These are phyloP conservation scores for Paecilomyces dactylethromorphus DNA, from an alignment of 2,329 filamentous ascomycete genomes.

Conservation along the genomic window DNA sequence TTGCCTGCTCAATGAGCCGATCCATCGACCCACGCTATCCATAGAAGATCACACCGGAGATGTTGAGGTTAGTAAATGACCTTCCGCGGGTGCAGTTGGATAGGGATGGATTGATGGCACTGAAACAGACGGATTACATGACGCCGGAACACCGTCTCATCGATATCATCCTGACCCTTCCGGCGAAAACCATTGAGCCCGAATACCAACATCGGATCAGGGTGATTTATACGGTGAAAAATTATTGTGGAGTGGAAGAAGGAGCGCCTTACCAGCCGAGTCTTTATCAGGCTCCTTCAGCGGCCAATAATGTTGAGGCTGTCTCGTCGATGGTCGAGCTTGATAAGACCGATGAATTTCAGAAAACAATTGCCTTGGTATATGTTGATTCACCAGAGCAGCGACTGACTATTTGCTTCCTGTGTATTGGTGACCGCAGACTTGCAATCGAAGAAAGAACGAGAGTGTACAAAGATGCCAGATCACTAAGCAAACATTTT, in stretches of 20 bases:
- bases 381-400: background rate
- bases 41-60: slow-evolving; percentile 15
- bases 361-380: background rate
- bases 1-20: slow-evolving; percentile 18
- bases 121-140: slow-evolving; percentile 16
- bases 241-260: background rate
- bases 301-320: background rate
- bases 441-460: no score
- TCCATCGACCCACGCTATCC: slow-evolving; percentile 17
- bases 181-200: background rate
- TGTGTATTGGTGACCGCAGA: background rate
- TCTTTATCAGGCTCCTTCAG: background rate
- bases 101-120: slow-evolving; percentile 3
- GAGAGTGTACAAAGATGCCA: no score
- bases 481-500: no score
- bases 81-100: slow-evolving; percentile 7
- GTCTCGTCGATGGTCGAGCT: background rate
- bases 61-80: slow-evolving; percentile 18
- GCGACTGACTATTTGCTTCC: background rate
- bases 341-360: background rate
- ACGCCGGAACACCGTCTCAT: slow-evolving; percentile 17
- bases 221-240: background rate
- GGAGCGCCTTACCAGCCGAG: background rate
- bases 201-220: background rate
- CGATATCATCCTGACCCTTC: slow-evolving; percentile 6